Evolutionary conservation across 176 grass and related monocot species (phyloP), one percentile per base, ranked within the genome.

Genomic region (Carex scoparia): DNA sequence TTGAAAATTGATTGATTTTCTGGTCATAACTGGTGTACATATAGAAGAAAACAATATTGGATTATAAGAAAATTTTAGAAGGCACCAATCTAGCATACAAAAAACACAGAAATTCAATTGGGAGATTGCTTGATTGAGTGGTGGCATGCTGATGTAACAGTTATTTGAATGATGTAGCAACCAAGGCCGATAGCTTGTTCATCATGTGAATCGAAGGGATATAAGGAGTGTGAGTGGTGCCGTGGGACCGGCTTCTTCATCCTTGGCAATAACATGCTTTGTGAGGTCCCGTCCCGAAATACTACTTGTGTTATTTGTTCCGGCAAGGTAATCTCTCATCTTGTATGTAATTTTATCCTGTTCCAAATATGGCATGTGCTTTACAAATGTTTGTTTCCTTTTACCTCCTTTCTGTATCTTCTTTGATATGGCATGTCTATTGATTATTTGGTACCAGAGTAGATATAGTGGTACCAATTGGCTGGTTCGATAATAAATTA

Each of bases 141-240:
- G 63, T 69, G 7, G 11, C 2, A 44, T 2, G 10, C 38, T 37
- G 19, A 86, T 55, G 1, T n/a, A 56, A 32, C 9, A 7, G 31
- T 4, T 88, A 5, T 71, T 48, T 60, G 89, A 42, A 62, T 88
- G 42, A 87, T 93, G 72, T 91, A 98, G 96, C 96, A 98, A 94
- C 91, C 93, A 78, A 93, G 65, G 81, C 96, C 93, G 18, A 84
- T 89, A 80, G 86, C 91, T 58, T 98, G 96, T 90, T 94, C 91
- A 18, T 88, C 93, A 28, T 95, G 93, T 37, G 80, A 89, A 81
- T 92, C 93, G 18, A 90, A 89, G 84, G 95, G 95, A 31, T 82
- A 91, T 40, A 89, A 90, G 79, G 93, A 98, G 85, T 98, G 93
- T 86, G 92, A 93, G 69, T 98, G 95, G 95, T 98, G 93, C 57